Conservation (phyloP, 331 rosid genomes). For the Acacia pycnantha region DNA sequence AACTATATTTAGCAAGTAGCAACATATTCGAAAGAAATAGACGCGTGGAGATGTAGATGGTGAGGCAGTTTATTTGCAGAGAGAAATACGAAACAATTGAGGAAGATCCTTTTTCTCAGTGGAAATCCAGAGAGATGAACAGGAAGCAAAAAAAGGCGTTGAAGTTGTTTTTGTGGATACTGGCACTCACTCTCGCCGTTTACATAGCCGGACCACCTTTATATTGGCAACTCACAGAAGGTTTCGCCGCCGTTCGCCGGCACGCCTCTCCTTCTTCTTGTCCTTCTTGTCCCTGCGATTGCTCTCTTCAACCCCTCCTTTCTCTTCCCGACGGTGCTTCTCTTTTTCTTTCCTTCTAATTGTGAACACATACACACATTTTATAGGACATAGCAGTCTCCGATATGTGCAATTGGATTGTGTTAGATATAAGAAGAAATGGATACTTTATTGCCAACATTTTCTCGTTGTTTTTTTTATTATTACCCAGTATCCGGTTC, state of each 20-base stretch:
- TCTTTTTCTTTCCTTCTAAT: neutral
- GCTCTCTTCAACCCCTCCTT: slow-evolving; percentile 52
- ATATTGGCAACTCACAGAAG: slow-evolving; percentile 40
- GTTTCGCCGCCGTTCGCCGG: slow-evolving; percentile 13
- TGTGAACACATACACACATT: too few species aligned
- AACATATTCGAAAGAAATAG: neutral
- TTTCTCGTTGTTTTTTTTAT: too few species aligned
- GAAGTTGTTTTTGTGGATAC: slow-evolving; percentile 34
- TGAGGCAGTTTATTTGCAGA: slow-evolving; percentile 14
- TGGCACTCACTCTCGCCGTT: slow-evolving; percentile 34
- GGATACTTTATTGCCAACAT: too few species aligned
- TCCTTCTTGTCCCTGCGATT: slow-evolving; percentile 51
- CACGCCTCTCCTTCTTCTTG: slow-evolving; percentile 35
- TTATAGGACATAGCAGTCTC: too few species aligned
- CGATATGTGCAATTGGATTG: too few species aligned
- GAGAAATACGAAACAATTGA: slow-evolving; percentile 16
- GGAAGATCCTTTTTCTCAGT: slow-evolving; percentile 33
- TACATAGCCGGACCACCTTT: slow-evolving; percentile 50
- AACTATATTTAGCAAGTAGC: neutral
- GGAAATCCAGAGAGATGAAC: slow-evolving; percentile 23
- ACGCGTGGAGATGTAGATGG: slow-evolving; percentile 12
- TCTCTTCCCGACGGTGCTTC: slow-evolving; percentile 42
- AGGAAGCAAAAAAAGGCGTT: slow-evolving; percentile 36
- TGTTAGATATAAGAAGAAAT: too few species aligned
- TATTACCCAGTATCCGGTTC: too few species aligned